These are phyloP conservation scores for Blastobotrys chiropterorum DNA, from an alignment of 805 yeast species.

Conservation along the genomic window DNA sequence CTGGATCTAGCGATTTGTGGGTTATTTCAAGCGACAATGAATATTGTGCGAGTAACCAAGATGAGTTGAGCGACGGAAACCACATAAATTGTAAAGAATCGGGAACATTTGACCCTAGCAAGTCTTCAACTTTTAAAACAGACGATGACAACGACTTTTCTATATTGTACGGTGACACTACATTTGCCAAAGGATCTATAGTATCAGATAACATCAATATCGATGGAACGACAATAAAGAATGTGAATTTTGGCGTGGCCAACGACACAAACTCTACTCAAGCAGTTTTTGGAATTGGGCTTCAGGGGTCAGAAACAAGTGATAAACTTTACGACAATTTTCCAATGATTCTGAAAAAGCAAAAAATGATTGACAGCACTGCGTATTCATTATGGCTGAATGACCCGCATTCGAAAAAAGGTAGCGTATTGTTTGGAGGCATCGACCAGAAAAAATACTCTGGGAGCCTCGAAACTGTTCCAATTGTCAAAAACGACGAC, in stretches of 20 bases:
- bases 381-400: slow-evolving; percentile 61
- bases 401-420: slow-evolving; percentile 24
- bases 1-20: slow-evolving; percentile 76
- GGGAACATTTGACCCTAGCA: slow-evolving; percentile 26
- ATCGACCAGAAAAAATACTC: slow-evolving; percentile 37
- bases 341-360: slow-evolving; percentile 50
- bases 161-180: slow-evolving; percentile 12
- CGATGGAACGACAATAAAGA: slow-evolving; percentile 41
- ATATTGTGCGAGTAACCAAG: slow-evolving; percentile 26
- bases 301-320: slow-evolving; percentile 28
- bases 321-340: slow-evolving; percentile 48
- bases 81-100: slow-evolving; percentile 20
- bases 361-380: slow-evolving; percentile 33
- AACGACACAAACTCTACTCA: slow-evolving; percentile 53
- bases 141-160: slow-evolving; percentile 11
- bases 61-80: slow-evolving; percentile 12
- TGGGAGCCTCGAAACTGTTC: slow-evolving; percentile 37
- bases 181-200: slow-evolving; percentile 43
- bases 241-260: slow-evolving; percentile 70
- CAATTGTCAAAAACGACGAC: slow-evolving; percentile 31
- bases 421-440: slow-evolving; percentile 41
- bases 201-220: slow-evolving; percentile 55
- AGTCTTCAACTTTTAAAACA: slow-evolving; percentile 23
- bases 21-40: slow-evolving; percentile 45
- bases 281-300: slow-evolving; percentile 43